Evolutionary conservation across 306 rosid species (phyloP).

Genomic region (Castanea mollissima): DNA sequence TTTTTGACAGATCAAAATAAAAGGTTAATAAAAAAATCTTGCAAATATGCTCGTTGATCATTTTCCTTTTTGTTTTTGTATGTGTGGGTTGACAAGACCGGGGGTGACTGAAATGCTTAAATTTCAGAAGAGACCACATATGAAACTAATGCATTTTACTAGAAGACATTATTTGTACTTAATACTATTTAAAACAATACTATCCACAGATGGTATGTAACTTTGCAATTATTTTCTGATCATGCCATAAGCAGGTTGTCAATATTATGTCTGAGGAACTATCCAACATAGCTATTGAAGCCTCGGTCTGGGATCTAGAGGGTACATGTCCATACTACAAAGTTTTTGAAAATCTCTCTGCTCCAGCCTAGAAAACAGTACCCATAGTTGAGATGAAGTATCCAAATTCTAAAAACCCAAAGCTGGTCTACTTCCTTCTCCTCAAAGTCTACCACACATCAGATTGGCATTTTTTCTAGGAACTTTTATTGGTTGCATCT

Average conservation of each 20-base stretch:
- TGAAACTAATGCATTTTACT: too few relatives aligned
- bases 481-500: conserved; percentile 86
- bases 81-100: too few relatives aligned
- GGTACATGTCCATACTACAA: conserved; percentile 66
- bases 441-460: conserved; percentile 73
- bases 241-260: conserved; percentile 59
- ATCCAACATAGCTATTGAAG: conserved; percentile 69
- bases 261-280: conserved; percentile 69
- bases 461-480: conserved; percentile 63
- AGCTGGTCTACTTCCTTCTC: conserved; percentile 83
- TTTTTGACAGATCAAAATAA: not conserved
- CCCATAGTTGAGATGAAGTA: conserved; percentile 71
- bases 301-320: conserved; percentile 88
- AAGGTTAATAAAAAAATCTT: too few relatives aligned
- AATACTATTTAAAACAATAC: not conserved
- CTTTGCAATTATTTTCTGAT: conserved; percentile 30
- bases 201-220: not conserved
- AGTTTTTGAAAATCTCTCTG: conserved; percentile 50
- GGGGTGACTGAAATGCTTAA: too few relatives aligned
- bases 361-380: conserved; percentile 60
- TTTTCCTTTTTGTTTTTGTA: too few relatives aligned
- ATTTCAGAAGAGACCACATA: too few relatives aligned
- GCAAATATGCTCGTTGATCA: too few relatives aligned
- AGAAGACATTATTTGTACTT: too few relatives aligned
- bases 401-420: conserved; percentile 65